phyloP scores from a whole-genome alignment of 371 early-diverging fungal species.

The Mortierella polycephala region DNA sequence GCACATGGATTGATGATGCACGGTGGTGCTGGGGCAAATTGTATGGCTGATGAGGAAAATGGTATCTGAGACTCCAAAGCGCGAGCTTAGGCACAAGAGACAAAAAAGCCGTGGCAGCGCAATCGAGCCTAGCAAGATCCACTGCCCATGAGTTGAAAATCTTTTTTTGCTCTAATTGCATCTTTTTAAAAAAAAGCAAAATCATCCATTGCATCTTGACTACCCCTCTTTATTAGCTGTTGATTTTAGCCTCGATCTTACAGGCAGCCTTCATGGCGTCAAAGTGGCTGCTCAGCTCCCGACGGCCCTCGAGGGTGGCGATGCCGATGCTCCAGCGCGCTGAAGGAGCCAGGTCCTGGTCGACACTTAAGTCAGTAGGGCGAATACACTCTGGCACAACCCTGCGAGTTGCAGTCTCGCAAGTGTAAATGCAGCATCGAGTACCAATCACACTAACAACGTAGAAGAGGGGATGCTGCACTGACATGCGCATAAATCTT shows the following conservation, averaged over 20 bases:
- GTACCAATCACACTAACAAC: not conserved
- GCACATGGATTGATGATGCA: constrained; percentile 23
- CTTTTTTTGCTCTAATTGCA: no score
- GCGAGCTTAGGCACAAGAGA: not conserved
- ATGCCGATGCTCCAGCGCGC: no score
- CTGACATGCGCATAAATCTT: no score
- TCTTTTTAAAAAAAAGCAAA: no score
- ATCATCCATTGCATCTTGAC: no score
- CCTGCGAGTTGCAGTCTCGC: not conserved
- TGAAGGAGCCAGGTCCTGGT: no score
- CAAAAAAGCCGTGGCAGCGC: not conserved
- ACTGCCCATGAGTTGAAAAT: no score
- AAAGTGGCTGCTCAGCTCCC: no score
- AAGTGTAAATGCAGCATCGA: not conserved
- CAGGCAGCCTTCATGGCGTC: no score
- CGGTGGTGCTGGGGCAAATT: constrained; percentile 22
- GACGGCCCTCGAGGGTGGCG: no score
- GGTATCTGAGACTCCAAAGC: constrained; percentile 15
- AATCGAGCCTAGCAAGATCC: not conserved
- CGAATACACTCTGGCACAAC: not conserved
- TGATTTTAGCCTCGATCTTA: no score
- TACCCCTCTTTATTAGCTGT: no score
- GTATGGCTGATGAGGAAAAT: constrained; percentile 36
- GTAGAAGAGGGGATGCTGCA: not conserved
- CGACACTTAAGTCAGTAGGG: not conserved